Evolutionary conservation across 139 green algal genomes (phyloP).

Genomic region (Dunaliella primolecta): DNA sequence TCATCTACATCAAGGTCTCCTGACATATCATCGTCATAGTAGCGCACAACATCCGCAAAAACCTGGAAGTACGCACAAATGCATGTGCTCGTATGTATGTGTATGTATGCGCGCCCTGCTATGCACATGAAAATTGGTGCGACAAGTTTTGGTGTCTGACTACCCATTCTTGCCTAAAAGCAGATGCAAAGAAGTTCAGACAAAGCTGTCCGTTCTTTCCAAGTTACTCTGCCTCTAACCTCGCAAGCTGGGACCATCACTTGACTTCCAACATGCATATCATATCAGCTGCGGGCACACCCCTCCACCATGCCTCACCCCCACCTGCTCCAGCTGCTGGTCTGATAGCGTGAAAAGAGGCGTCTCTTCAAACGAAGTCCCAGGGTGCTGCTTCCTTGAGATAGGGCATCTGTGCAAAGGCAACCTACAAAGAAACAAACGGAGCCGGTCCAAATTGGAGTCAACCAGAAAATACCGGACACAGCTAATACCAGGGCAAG

Average conservation of each 20-base stretch:
- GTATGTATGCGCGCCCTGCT: neutral
- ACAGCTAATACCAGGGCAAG: too few relatives aligned
- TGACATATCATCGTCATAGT: slow-evolving; percentile 2
- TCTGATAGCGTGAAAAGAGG: slow-evolving; percentile 3
- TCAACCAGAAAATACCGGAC: neutral
- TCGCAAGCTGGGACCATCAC: too few relatives aligned
- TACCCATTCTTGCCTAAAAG: too few relatives aligned
- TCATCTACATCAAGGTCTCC: neutral
- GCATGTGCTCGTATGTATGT: neutral
- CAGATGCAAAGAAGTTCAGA: too few relatives aligned
- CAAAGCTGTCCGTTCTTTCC: too few relatives aligned
- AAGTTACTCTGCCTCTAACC: too few relatives aligned
- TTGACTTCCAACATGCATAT: too few relatives aligned
- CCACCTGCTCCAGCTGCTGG: slow-evolving; percentile 5
- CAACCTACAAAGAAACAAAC: neutral
- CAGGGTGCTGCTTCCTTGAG: neutral
- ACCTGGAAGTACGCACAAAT: neutral
- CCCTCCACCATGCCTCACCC: too few relatives aligned
- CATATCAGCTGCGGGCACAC: too few relatives aligned
- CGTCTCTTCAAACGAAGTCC: neutral
- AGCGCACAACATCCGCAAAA: slow-evolving; percentile 6
- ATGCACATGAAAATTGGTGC: too few relatives aligned
- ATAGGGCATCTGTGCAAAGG: neutral
- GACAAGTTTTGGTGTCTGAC: too few relatives aligned
- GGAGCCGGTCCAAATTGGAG: too few relatives aligned